Evolutionary conservation across 2,329 filamentous ascomycete species (phyloP).

Genomic region (Oidium heveae): DNA sequence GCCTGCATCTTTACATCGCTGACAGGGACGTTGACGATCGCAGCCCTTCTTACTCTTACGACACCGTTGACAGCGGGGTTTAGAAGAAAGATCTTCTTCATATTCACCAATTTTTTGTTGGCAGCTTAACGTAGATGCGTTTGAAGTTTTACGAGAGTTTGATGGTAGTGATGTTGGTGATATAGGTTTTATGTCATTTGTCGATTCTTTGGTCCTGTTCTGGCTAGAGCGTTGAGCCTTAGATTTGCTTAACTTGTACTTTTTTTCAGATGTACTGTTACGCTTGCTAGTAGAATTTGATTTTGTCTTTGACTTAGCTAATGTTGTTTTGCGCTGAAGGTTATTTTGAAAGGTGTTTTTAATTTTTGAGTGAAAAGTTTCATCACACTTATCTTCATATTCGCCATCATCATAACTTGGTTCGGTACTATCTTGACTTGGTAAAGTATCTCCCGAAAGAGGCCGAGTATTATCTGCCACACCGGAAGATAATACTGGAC

Average conservation of each 20-base stretch:
- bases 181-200: constrained; percentile 23
- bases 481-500: constrained; percentile 23
- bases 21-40: constrained; percentile 84
- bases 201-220: constrained; percentile 25
- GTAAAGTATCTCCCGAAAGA: constrained; percentile 24
- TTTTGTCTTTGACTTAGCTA: constrained; percentile 19
- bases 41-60: constrained; percentile 99
- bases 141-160: constrained; percentile 49
- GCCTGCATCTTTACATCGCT: constrained; percentile 84
- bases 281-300: constrained; percentile 17
- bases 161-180: constrained; percentile 42
- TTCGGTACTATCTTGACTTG: constrained; percentile 30
- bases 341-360: constrained; percentile 8
- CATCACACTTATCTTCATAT: constrained; percentile 19
- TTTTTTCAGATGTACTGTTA: constrained; percentile 16
- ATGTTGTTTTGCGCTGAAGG: constrained; percentile 12
- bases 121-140: constrained; percentile 39
- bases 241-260: constrained; percentile 20
- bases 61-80: constrained; percentile 92
- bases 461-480: constrained; percentile 21
- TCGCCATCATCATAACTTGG: constrained; percentile 37
- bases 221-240: constrained; percentile 14
- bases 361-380: constrained; percentile 12
- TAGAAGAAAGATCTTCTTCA: constrained; percentile 79
- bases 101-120: constrained; percentile 36